Evolutionary conservation across 1,284 basidiomycete species (phyloP).

Genomic region (Sporisorium scitamineum): DNA sequence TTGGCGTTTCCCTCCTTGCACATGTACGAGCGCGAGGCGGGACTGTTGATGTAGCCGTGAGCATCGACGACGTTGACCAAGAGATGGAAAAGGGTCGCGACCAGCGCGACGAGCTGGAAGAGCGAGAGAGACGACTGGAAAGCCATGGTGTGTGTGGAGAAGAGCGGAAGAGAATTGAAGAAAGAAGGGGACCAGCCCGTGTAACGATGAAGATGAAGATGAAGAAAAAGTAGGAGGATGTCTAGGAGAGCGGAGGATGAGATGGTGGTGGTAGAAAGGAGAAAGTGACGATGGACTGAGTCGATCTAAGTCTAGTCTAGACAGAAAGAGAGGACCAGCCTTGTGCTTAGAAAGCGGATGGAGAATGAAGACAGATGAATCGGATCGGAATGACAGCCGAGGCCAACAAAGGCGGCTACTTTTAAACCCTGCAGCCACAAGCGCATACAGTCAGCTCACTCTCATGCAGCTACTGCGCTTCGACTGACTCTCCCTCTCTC

Average conservation of each 20-base stretch:
- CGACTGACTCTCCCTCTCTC: background rate
- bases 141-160: conserved; percentile 9
- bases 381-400: conserved; percentile 21
- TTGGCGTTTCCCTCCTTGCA: conserved; percentile 67
- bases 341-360: conserved; percentile 3
- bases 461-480: background rate
- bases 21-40: conserved; percentile 75
- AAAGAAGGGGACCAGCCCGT: conserved; percentile 23
- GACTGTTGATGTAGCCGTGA: conserved; percentile 68
- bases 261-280: conserved; percentile 24
- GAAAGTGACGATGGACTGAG: background rate
- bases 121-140: conserved; percentile 16
- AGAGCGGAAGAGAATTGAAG: background rate
- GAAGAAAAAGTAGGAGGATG: conserved; percentile 3
- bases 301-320: background rate
- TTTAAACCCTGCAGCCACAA: conserved; percentile 13
- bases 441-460: conserved; percentile 23
- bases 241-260: conserved; percentile 8
- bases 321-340: background rate
- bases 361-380: background rate
- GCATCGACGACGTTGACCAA: conserved; percentile 43
- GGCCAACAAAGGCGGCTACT: background rate
- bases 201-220: background rate
- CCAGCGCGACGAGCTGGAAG: conserved; percentile 38
- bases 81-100: conserved; percentile 36